Base-by-base conservation (phyloP, 352 stramenopile genomes). In the Pythium rishiriense region DNA sequence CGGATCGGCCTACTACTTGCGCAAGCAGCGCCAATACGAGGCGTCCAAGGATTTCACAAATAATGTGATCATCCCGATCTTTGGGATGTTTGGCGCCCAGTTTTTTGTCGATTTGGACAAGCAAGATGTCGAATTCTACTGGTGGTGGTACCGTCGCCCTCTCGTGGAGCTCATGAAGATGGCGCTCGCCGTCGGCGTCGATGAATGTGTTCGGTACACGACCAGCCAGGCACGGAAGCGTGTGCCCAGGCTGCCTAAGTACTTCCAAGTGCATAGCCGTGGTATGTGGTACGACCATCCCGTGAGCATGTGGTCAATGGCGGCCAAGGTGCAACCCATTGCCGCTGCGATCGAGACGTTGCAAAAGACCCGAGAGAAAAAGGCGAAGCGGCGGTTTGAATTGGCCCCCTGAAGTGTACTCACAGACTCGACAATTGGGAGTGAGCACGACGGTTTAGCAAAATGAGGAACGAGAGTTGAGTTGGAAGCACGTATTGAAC, bases 71-170 rank as follows among this genome's bases (percentile, higher is more conserved):
- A 10, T 55, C 4, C 63, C 48, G 26, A 26, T 64, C 12, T 69
- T 48, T 31, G 29, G 49, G 1, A 43, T 14, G 39, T 58, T 65
- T 21, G 63, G 63, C 21, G 63, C 63, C 3, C 46, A 43, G 19
- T 64, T 69, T 10, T 69, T 69, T 24, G 48, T 69, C n/a, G 48
- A 60, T 6, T 24, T 69, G 43, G 63, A 69, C 41, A 31, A 37
- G 14, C 45, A 54, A 19, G 19, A 14, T 1, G 3, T 37, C 9
- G 29, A 0, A 3, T n/a, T 50, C 21, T 17, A 43, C 29, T 68
- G 61, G 61, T 68, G 61, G 61, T 67, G 60, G 60, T 68, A 62
- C 17, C 61, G 52, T 6, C 14, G n/a, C 0, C 35, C 52, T 1
- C 1, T 58, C 2, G 45, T 68, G 11, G 61, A 68, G 22, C 15